Base-by-base conservation (phyloP, 306 rosid species). In the Prunus salicina region DNA sequence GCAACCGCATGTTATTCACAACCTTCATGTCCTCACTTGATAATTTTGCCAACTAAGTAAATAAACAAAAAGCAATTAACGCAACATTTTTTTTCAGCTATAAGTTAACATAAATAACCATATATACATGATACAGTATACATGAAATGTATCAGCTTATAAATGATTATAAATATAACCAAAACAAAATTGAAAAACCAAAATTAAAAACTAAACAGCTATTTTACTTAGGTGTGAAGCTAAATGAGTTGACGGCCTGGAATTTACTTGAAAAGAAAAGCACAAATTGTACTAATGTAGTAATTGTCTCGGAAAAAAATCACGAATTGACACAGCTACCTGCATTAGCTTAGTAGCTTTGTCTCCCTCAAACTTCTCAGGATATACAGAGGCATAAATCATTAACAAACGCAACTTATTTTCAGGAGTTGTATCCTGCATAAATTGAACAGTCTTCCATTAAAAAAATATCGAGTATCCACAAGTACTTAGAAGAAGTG, bases 301-400 rank as follows among this genome's bases (percentile, higher is more conserved):
- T 38, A 38, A 38, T 6, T 7, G 43, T 8, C 2, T 1, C 43
- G 9, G 0, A 38, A 38, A 38, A 38, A 38, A 38, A 7, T 38
- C 43, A 38, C 0, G 0, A 38, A 38, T 38, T 45, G 63, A 60
- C 34, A 55, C 14, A 75, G 75, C 66, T 51, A 95, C 97, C 98
- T 95, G 98, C 97, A 92, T 88, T 81, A 95, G 82, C 87, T 90
- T 95, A 76, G 79, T 5, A 74, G 89, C 98, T 89, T 88, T 95
- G 81, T 92, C 97, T 56, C 95, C 96, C 79, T 92, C 93, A 79
- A 95, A 95, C 87, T 95, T 95, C 76, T 95, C 97, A 65, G 97
- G 97, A 82, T 88, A 90, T 62, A 88, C 93, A 7, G 46, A 71
- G 12, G 98, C 97, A 87, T 89, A 95, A 79, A 95, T 89, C 91